phyloP scores from a whole-genome alignment of 129 eudicot species.

The Helianthus annuus region DNA sequence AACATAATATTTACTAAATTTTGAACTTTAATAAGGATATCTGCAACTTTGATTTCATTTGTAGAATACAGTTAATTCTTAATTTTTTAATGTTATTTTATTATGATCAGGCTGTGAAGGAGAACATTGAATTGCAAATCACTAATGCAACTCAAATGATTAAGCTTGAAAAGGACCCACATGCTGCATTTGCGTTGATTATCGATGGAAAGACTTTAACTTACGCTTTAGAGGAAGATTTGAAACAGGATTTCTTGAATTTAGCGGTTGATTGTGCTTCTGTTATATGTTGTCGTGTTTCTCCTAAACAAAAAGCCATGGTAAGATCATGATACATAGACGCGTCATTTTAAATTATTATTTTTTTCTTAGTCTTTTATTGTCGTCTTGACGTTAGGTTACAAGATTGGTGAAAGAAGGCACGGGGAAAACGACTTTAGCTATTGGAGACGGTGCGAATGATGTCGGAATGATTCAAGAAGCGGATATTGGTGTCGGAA shows the following conservation, averaged over 20 bases:
- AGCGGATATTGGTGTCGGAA: constrained; percentile 98
- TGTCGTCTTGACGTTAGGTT: constrained; percentile 44
- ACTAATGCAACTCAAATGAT: constrained; percentile 85
- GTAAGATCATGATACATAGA: constrained; percentile 32
- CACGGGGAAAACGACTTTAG: constrained; percentile 95
- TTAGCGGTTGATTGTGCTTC: constrained; percentile 92
- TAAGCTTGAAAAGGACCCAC: constrained; percentile 88
- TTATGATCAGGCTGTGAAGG: constrained; percentile 68
- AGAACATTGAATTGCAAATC: constrained; percentile 74
- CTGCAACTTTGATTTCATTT: constrained; percentile 1
- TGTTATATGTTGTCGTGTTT: constrained; percentile 96
- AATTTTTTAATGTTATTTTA: background rate
- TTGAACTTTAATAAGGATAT: too few species aligned
- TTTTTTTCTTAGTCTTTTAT: too few species aligned
- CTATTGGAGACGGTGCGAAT: constrained; percentile 99
- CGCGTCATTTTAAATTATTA: too few species aligned
- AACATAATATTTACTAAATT: too few species aligned
- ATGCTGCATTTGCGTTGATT: constrained; percentile 91
- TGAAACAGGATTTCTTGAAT: constrained; percentile 71
- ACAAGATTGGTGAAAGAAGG: constrained; percentile 97
- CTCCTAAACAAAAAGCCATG: constrained; percentile 95
- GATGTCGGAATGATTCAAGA: constrained; percentile 99
- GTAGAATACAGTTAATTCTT: background rate
- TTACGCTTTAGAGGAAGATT: constrained; percentile 79
- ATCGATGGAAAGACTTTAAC: constrained; percentile 89